Percentiles rank a stretch among this genome's conserved stretches.
Conservation (phyloP, 768 basidiomycete species). For the Lactarius tabidus region DNA sequence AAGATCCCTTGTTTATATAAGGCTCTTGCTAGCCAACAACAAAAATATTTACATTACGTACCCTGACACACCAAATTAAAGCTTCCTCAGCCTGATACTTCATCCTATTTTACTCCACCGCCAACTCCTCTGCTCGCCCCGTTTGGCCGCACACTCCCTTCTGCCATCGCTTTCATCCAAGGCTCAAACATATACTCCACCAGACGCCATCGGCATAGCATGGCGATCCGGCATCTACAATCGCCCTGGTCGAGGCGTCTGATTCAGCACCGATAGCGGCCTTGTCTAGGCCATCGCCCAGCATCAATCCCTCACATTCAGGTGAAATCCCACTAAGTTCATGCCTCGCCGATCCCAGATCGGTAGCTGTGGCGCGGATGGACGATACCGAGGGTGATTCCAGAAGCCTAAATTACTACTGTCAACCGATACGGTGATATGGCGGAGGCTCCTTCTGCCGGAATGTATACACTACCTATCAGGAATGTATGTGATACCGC, state of each 20-base stretch:
- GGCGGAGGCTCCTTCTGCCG: too few relatives aligned
- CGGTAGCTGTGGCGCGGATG: slow-evolving; percentile 3
- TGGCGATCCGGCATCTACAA: not conserved
- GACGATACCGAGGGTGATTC: slow-evolving; percentile 7
- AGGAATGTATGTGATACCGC: too few relatives aligned
- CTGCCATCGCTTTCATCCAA: not conserved
- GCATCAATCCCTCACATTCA: slow-evolving; percentile 1
- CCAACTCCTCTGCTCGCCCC: not conserved
- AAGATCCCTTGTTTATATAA: not conserved
- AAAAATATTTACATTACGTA: not conserved
- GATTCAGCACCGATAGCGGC: slow-evolving; percentile 14
- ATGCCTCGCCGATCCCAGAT: slow-evolving; percentile 9
- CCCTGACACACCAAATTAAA: not conserved
- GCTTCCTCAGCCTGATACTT: not conserved
- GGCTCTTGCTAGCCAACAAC: not conserved
- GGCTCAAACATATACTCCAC: not conserved
- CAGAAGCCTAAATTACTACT: not conserved
- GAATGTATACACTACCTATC: too few relatives aligned
- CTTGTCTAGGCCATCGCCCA: slow-evolving; percentile 14
- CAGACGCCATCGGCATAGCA: not conserved
- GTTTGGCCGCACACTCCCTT: not conserved
- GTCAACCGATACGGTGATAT: slow-evolving; percentile 13
- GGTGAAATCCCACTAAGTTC: slow-evolving; percentile 5
- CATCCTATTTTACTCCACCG: not conserved
- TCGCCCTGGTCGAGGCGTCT: slow-evolving; percentile 13